Evolutionary conservation across 441 rosid genomes (phyloP).

Genomic region (Aleurites moluccanus): DNA sequence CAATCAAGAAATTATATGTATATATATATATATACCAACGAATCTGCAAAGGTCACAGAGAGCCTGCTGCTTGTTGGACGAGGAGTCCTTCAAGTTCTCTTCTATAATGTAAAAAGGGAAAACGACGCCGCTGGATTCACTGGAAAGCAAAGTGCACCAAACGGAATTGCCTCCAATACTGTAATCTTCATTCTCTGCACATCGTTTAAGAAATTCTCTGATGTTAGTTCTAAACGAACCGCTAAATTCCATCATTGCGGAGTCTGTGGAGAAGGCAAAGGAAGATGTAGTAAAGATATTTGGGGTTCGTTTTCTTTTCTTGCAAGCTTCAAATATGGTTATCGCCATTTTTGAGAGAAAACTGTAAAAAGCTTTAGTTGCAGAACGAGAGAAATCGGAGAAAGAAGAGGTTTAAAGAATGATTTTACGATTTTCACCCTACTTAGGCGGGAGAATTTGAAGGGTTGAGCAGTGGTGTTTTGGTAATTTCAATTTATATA

Average conservation of each 20-base stretch:
- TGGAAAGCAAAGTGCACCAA: conserved; percentile 36
- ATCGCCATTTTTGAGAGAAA: conserved; percentile 29
- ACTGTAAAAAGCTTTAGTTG: neutral
- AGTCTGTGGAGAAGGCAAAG: neutral
- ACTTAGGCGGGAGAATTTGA: conserved; percentile 16
- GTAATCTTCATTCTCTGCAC: conserved; percentile 37
- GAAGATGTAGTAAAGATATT: conserved; percentile 11
- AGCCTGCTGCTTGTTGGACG: conserved; percentile 34
- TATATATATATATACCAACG: conserved; percentile 50
- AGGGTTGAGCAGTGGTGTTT: conserved; percentile 7
- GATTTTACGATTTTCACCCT: neutral
- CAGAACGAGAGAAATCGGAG: neutral
- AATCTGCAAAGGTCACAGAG: conserved; percentile 54
- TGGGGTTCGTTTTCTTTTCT: conserved; percentile 24
- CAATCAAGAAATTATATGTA: neutral
- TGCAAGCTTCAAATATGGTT: conserved; percentile 30
- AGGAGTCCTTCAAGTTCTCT: conserved; percentile 34
- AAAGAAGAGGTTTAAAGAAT: neutral
- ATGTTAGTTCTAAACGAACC: conserved; percentile 50
- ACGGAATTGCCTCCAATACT: conserved; percentile 32
- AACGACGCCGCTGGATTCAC: conserved; percentile 37
- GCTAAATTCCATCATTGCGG: conserved; percentile 1
- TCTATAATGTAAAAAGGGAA: conserved; percentile 48
- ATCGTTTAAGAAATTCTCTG: conserved; percentile 39
- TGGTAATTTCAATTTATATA: neutral